Conservation (phyloP, 2,329 filamentous ascomycete genomes). For the Cryphonectria naterciae region DNA sequence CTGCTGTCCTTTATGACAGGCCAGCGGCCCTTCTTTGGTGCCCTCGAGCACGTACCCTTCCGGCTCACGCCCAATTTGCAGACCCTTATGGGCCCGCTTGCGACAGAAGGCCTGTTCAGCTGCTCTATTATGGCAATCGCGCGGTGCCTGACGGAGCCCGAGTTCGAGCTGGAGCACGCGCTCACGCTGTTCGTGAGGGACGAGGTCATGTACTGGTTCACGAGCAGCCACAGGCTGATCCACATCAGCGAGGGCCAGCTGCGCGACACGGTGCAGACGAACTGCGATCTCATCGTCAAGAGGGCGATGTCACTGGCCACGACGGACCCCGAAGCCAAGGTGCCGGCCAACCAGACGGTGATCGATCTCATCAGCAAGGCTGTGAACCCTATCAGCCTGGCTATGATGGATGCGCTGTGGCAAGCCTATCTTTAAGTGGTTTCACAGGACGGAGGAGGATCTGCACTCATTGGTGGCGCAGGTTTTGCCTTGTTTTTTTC, state of each 20-base stretch:
- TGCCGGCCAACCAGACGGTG: slow-evolving; percentile 95
- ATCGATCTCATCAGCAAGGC: slow-evolving; percentile 93
- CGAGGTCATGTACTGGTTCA: slow-evolving; percentile 98
- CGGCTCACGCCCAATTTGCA: slow-evolving; percentile 95
- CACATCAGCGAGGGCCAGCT: slow-evolving; percentile 66
- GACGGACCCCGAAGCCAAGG: slow-evolving; percentile 69
- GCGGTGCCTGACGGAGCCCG: slow-evolving; percentile 86
- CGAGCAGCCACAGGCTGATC: slow-evolving; percentile 68
- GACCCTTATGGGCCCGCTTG: slow-evolving; percentile 92
- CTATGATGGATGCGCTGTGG: slow-evolving; percentile 90
- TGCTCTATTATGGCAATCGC: slow-evolving; percentile 96
- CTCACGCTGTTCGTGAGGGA: slow-evolving; percentile 94
- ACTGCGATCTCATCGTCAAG: slow-evolving; percentile 91
- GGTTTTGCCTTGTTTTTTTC: background rate
- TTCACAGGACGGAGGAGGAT: background rate
- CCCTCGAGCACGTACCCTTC: slow-evolving; percentile 95
- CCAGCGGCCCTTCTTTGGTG: slow-evolving; percentile 87
- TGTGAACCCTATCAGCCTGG: slow-evolving; percentile 88
- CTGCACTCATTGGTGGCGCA: background rate
- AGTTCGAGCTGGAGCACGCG: slow-evolving; percentile 90
- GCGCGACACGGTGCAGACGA: slow-evolving; percentile 65
- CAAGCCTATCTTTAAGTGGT: slow-evolving; percentile 82
- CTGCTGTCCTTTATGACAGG: slow-evolving; percentile 87
- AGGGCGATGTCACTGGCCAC: slow-evolving; percentile 84
- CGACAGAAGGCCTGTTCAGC: slow-evolving; percentile 95